phyloP scores from a whole-genome alignment of 2,329 filamentous ascomycete species.

The Paecilomyces fulvus region DNA sequence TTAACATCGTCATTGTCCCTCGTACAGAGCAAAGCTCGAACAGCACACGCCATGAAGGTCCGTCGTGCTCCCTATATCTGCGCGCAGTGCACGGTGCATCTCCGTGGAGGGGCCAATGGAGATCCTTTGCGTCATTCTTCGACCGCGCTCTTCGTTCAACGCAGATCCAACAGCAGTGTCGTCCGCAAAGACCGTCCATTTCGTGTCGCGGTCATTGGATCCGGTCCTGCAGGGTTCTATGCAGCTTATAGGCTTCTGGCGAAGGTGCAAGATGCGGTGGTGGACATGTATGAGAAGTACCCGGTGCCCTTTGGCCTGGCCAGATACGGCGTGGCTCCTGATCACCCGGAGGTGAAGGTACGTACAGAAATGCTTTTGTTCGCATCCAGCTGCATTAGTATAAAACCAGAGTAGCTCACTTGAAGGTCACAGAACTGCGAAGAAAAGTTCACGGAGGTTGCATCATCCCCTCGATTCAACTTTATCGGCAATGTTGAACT shows the following conservation, averaged over 20 bases:
- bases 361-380: conserved; percentile 5
- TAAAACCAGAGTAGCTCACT: conserved; percentile 1
- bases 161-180: conserved; percentile 22
- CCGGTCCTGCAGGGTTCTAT: conserved; percentile 94
- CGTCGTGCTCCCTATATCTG: conserved; percentile 17
- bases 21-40: neutral
- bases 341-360: conserved; percentile 97
- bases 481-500: conserved; percentile 87
- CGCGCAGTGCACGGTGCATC: conserved; percentile 19
- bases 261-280: conserved; percentile 59
- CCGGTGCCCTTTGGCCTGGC: conserved; percentile 91
- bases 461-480: conserved; percentile 69
- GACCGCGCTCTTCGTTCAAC: conserved; percentile 8
- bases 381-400: neutral
- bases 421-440: conserved; percentile 66
- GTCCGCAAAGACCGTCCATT: conserved; percentile 45
- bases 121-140: neutral
- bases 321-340: conserved; percentile 91
- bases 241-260: conserved; percentile 77
- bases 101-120: neutral
- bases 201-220: conserved; percentile 81
- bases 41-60: neutral
- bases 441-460: conserved; percentile 86
- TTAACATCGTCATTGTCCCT: neutral
- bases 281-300: conserved; percentile 95